Evolutionary conservation across 345 rosid genomes (phyloP), one percentile per base, ranked within the genome.

Genomic region (Salix caprea): DNA sequence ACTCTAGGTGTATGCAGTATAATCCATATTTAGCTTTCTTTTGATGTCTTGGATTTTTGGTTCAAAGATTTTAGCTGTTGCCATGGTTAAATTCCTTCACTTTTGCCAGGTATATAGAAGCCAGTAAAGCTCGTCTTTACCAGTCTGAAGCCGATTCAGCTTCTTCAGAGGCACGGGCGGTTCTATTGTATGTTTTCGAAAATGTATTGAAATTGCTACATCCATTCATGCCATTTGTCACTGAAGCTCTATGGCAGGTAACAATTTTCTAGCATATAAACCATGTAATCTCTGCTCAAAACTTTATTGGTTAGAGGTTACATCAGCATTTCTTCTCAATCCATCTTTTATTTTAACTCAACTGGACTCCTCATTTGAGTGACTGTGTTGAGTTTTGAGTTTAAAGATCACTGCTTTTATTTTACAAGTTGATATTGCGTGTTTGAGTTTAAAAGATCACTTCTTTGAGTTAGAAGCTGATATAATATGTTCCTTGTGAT

Each of bases 241-340:
- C 96, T 1, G 97, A 95, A 82, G 93, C 90, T 73, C 89, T 93
- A n/a, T 95, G 97, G 99, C 99, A 93, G 97, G 99, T 95, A 77
- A 73, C 34, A 19, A 24, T 36, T 58, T 71, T 67, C 69, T 18
- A 24, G 34, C 32, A 28, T 62, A 26, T 26, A 28, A 24, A 3
- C 15, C 30, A 10, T 23, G 32, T 62, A 18, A 26, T 2, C 39
- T 67, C 24, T 3, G n/a, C 39, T 21, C n/a, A 36, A 34, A 37
- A 4, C 8, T 67, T 67, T 7, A 3, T 34, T 34, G 21, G 39
- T 10, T 40, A 65, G 37, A 28, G n/a, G 7, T 30, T 32, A 65
- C 10, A 13, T 65, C 40, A 65, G 4, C 11, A 61, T 61, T 12
- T 61, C 34, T 62, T 62, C 16, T 28, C 28, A 28, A 12, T 12